These are phyloP conservation scores for Cotoneaster glaucophyllus DNA, from an alignment of 306 rosid genomes.

Conservation along the genomic window DNA sequence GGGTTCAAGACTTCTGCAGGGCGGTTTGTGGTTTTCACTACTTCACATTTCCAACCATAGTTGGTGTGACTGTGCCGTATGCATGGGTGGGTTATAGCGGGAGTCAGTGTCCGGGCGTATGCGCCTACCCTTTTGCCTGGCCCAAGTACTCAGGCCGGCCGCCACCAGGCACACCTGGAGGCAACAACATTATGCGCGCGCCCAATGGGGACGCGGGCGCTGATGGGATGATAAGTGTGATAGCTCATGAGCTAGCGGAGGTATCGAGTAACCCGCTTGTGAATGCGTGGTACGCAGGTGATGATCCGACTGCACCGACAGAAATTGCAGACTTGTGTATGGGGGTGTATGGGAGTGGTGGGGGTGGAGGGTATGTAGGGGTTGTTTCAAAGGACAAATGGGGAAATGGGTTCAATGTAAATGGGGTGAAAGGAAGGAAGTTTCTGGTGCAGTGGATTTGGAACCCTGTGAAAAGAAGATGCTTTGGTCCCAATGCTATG, in stretches of 20 bases:
- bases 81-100: conserved; percentile 54
- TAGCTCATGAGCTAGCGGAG: conserved; percentile 54
- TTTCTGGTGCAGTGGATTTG: conserved; percentile 50
- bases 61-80: conserved; percentile 43
- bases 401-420: conserved; percentile 42
- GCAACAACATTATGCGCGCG: conserved; percentile 28
- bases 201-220: conserved; percentile 46
- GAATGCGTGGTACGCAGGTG: conserved; percentile 58
- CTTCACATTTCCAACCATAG: conserved; percentile 47
- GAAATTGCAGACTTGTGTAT: conserved; percentile 53
- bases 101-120: conserved; percentile 46
- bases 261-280: conserved; percentile 44
- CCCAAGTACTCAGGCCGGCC: conserved; percentile 31
- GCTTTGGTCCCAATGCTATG: conserved; percentile 52
- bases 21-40: conserved; percentile 59
- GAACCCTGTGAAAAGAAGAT: conserved; percentile 41
- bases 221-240: conserved; percentile 53
- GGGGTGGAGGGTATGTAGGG: conserved; percentile 51
- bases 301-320: conserved; percentile 48
- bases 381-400: conserved; percentile 27
- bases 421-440: conserved; percentile 43
- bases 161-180: conserved; percentile 14
- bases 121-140: conserved; percentile 52
- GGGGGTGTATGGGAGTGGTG: conserved; percentile 50
- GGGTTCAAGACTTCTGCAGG: conserved; percentile 49